Evolutionary conservation across 345 rosid species (phyloP).

Genomic region (Arabis alpina): DNA sequence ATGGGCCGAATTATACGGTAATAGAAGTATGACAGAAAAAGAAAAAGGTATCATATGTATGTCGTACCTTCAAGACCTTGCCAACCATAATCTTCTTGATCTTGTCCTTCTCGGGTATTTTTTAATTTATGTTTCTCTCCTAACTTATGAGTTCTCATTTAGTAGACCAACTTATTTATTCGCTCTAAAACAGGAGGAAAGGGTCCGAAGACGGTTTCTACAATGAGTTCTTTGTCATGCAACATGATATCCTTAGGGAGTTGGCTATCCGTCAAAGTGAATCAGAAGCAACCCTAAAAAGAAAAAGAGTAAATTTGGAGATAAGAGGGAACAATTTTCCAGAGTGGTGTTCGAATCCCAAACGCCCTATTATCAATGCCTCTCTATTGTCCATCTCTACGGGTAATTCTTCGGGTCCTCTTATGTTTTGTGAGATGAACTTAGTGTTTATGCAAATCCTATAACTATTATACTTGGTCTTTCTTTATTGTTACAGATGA

Average conservation of each 20-base stretch:
- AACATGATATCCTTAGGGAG: conserved; percentile 47
- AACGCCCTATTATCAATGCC: conserved; percentile 25
- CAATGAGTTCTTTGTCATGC: conserved; percentile 45
- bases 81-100: conserved; percentile 46
- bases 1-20: conserved; percentile 55
- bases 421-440: neutral
- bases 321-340: conserved; percentile 43
- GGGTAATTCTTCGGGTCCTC: conserved; percentile 29
- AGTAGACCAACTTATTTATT: conserved; percentile 16
- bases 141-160: neutral
- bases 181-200: conserved; percentile 36
- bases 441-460: neutral
- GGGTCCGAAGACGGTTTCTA: conserved; percentile 47
- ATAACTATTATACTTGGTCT: neutral
- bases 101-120: conserved; percentile 46
- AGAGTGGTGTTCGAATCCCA: conserved; percentile 44
- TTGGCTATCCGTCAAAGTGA: conserved; percentile 32
- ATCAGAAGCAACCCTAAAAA: neutral
- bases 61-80: conserved; percentile 49
- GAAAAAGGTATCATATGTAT: neutral
- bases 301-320: conserved; percentile 48
- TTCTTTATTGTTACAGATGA: neutral
- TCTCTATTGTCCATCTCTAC: conserved; percentile 49
- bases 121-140: neutral
- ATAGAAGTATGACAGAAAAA: conserved; percentile 14